Evolutionary conservation across 2,329 filamentous ascomycete species (phyloP), one percentile per base, ranked within the genome.

Genomic region (Botryosphaeria dothidea): DNA sequence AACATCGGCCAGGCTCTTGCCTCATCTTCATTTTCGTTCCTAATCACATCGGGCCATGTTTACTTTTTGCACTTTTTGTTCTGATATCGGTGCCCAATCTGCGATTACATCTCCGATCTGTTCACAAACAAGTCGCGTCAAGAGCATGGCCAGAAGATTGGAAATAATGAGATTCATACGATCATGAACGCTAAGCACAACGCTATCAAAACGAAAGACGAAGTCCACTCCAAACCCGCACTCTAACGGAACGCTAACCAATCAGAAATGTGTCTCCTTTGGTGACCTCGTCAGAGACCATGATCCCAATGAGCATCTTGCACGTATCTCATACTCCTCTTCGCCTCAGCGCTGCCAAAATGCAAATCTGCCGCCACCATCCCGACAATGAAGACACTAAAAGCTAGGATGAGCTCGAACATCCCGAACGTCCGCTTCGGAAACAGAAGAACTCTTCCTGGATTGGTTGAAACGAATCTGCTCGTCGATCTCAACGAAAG

Each of bases 401-500:
- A 61, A 51, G 63, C 63, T 15, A 60, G 17, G 21, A 65, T 36
- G 45, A 65, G 43, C 23, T 60, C 56, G 63, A 65, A 61, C 63
- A 65, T 65, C 45, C 17, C 63, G 52, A 8, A 65, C 23, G 46
- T 65, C 63, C n/a, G 63, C 63, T 23, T 65, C 63, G 13, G 63
- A 60, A 19, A 52, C 31, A 4, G 29, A 29, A n/a, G 62, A 48
- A 17, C 19, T 21, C 15, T 64, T 58, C 43, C 43, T 57, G 19
- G 58, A 27, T 34, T 63, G 46, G 51, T 43, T 45, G 54, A 51
- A 48, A 21, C 56, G 63, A 25, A 78, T 70, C 65, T 77, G 71
- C 60, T 67, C 68, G 66, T 78, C 75, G 43, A 75, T 74, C 67
- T 78, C 76, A 51, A 71, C 73, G 66, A 77, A 66, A 38, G 76